phyloP scores from a whole-genome alignment of 805 yeast species.

The Allodekkera sacchari region DNA sequence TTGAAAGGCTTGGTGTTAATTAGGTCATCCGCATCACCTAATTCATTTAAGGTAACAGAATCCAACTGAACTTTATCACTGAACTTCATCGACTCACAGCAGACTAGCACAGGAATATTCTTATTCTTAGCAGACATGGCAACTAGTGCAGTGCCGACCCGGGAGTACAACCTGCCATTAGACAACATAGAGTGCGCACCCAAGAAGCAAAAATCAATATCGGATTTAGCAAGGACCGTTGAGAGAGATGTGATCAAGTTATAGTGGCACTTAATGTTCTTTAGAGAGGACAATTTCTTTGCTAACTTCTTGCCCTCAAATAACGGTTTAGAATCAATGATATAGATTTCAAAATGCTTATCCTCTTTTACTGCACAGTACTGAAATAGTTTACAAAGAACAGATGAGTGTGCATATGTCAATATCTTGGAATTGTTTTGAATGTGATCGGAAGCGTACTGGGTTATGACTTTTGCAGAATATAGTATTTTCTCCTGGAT shows the following conservation, averaged over 20 bases:
- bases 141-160: constrained; percentile 91
- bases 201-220: constrained; percentile 82
- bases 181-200: constrained; percentile 98
- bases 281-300: constrained; percentile 42
- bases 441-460: constrained; percentile 71
- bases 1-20: constrained; percentile 49
- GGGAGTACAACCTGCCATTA: constrained; percentile 84
- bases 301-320: constrained; percentile 87
- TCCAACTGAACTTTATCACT: constrained; percentile 93
- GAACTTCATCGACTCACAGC: constrained; percentile 92
- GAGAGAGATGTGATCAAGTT: constrained; percentile 72
- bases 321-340: constrained; percentile 89
- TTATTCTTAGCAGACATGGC: constrained; percentile 86
- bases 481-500: constrained; percentile 78
- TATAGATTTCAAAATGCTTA: constrained; percentile 66
- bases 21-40: constrained; percentile 72
- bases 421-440: constrained; percentile 69
- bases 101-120: constrained; percentile 88
- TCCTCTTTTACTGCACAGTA: constrained; percentile 55
- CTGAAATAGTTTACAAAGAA: constrained; percentile 65
- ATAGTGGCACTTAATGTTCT: constrained; percentile 68
- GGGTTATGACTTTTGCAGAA: constrained; percentile 75
- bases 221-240: constrained; percentile 56
- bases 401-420: constrained; percentile 84
- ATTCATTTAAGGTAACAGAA: constrained; percentile 88